A percentile compares a stretch with the other conserved stretches of the same genome.
Conservation (phyloP, 495 filamentous ascomycete species). For the Pyrenula massariospora region DNA sequence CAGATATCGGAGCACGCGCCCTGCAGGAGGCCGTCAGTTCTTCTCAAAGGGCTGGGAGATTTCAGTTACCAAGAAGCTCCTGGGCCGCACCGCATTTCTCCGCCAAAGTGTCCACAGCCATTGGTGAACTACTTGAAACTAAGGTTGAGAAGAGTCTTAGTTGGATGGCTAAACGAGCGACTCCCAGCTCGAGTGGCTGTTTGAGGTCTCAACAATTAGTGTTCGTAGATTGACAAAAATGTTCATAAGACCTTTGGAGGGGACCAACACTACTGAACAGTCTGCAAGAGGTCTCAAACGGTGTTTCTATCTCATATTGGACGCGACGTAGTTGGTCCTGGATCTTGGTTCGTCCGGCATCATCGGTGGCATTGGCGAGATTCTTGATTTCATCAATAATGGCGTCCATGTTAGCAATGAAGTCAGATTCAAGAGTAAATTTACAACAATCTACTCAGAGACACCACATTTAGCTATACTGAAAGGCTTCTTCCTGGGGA, state of each 20-base stretch:
- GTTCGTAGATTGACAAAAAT: too few species aligned
- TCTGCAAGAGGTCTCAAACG: slow-evolving; percentile 9
- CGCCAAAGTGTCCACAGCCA: slow-evolving; percentile 19
- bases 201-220: slow-evolving; percentile 9
- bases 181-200: slow-evolving; percentile 5
- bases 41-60: too few species aligned
- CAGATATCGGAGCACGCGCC: slow-evolving; percentile 31
- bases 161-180: slow-evolving; percentile 21
- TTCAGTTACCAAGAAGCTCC: slow-evolving; percentile 15
- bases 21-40: too few species aligned
- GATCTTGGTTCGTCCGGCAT: slow-evolving; percentile 10
- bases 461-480: too few species aligned
- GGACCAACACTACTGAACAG: neutral
- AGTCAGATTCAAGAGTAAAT: too few species aligned
- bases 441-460: too few species aligned
- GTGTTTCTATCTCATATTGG: slow-evolving; percentile 11
- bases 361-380: slow-evolving; percentile 12
- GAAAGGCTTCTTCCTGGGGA: too few species aligned
- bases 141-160: slow-evolving; percentile 22
- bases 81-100: slow-evolving; percentile 16
- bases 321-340: slow-evolving; percentile 8
- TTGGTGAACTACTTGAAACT: slow-evolving; percentile 9
- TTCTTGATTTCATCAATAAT: slow-evolving; percentile 14
- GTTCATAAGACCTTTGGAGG: too few species aligned
- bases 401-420: slow-evolving; percentile 19